Evolutionary conservation across 202 grass and related monocot genomes (phyloP).

Genomic region (Carex sylvatica): DNA sequence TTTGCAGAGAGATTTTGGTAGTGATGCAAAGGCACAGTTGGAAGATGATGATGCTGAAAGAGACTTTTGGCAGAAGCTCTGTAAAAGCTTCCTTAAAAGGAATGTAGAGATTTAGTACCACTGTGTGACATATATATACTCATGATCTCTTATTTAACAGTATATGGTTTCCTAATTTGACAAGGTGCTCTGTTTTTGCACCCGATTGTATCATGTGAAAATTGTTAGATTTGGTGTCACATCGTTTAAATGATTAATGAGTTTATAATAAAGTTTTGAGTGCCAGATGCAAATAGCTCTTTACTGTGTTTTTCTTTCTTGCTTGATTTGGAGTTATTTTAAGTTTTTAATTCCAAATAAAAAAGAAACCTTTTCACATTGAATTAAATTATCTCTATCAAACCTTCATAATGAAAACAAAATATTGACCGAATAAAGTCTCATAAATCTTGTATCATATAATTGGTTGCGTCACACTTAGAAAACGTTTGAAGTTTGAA

Average conservation of each 20-base stretch:
- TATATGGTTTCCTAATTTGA: slow-evolving; percentile 6
- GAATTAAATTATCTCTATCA: not conserved
- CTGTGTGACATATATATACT: not conserved
- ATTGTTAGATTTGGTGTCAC: not conserved
- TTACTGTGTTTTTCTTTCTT: not conserved
- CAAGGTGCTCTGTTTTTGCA: slow-evolving; percentile 16
- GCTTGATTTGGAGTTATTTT: not conserved
- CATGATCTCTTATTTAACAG: not conserved
- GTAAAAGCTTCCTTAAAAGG: slow-evolving; percentile 83
- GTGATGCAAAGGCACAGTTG: slow-evolving; percentile 53
- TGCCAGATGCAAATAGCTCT: not conserved
- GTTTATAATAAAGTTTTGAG: not conserved
- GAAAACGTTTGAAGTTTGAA: not conserved
- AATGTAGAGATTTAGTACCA: slow-evolving; percentile 17
- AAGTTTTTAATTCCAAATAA: not conserved
- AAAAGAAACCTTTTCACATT: not conserved
- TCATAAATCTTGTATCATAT: not conserved
- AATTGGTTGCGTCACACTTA: not conserved
- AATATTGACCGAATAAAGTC: not conserved
- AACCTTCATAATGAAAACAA: not conserved
- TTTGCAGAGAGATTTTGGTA: slow-evolving; percentile 41
- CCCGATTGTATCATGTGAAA: not conserved
- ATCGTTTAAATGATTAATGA: not conserved
- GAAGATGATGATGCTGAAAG: slow-evolving; percentile 56
- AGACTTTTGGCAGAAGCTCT: slow-evolving; percentile 67